Percentiles rank a stretch among this genome's conserved stretches.
phyloP scores from a whole-genome alignment of 352 stramenopile species.

The Phytopythium vexans region DNA sequence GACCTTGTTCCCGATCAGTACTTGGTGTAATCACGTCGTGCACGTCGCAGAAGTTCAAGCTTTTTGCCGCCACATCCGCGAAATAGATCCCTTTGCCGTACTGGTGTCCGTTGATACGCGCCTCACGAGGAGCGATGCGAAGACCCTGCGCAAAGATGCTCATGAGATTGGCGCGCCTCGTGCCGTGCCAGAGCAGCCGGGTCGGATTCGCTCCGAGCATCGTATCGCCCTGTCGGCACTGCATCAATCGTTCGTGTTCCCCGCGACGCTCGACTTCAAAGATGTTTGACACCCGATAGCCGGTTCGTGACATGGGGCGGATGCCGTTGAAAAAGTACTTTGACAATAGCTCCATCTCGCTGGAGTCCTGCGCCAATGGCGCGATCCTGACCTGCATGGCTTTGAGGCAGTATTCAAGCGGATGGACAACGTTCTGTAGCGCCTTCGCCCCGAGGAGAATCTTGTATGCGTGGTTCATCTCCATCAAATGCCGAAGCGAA shows the following conservation, averaged over 20 bases:
- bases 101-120: constrained; percentile 60
- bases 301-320: constrained; percentile 11
- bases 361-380: constrained; percentile 15
- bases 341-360: constrained; percentile 44
- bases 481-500: constrained; percentile 46
- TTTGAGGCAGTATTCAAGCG: constrained; percentile 74
- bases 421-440: constrained; percentile 18
- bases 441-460: constrained; percentile 64
- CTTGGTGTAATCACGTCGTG: constrained; percentile 38
- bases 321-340: constrained; percentile 65
- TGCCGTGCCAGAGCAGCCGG: constrained; percentile 85
- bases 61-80: constrained; percentile 71
- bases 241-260: constrained; percentile 45
- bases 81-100: constrained; percentile 89
- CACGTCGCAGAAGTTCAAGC: constrained; percentile 58
- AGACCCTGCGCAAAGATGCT: constrained; percentile 81
- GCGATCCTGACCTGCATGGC: constrained; percentile 64
- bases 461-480: constrained; percentile 72
- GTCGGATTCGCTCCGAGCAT: constrained; percentile 29
- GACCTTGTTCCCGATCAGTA: background rate
- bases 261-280: constrained; percentile 57
- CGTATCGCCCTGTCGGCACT: background rate
- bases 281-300: constrained; percentile 57
- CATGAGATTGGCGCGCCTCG: constrained; percentile 74
- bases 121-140: constrained; percentile 83